Percentiles rank a stretch among this genome's conserved stretches.
Evolutionary conservation across 345 rosid species (phyloP).

Genomic region (Balakata baccata): DNA sequence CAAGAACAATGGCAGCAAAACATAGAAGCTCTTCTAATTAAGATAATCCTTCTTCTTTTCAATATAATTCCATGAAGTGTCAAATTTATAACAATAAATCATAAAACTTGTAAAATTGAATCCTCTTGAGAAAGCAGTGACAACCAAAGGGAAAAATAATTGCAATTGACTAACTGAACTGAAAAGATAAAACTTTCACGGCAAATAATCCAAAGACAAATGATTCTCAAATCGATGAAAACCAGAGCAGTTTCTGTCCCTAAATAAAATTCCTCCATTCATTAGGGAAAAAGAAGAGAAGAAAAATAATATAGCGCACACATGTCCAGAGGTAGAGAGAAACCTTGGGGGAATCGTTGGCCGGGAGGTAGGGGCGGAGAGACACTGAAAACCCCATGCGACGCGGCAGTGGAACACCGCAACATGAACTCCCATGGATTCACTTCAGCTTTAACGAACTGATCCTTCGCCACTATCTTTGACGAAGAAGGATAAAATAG

Average conservation of each 20-base stretch:
- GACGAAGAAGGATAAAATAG: not conserved
- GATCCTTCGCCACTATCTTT: not conserved
- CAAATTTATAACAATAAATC: too few species aligned
- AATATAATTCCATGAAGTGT: too few species aligned
- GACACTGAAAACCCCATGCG: constrained; percentile 56
- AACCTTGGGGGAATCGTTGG: constrained; percentile 38
- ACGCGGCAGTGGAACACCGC: not conserved
- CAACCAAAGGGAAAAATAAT: not conserved
- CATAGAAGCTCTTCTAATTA: not conserved
- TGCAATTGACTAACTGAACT: not conserved
- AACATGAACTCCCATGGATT: not conserved
- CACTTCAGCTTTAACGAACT: not conserved
- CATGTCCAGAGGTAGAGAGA: not conserved
- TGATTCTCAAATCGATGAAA: not conserved
- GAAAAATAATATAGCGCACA: not conserved
- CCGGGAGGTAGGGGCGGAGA: constrained; percentile 37
- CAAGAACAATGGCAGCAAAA: constrained; percentile 40
- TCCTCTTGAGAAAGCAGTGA: too few species aligned
- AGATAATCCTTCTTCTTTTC: too few species aligned
- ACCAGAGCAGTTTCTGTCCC: not conserved
- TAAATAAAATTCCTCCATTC: not conserved
- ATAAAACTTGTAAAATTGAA: too few species aligned
- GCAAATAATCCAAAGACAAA: not conserved
- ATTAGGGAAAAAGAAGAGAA: not conserved
- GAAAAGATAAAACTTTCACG: not conserved